A percentile compares a stretch with the other conserved stretches of the same genome.
Evolutionary conservation across 495 filamentous ascomycete species (phyloP).

Genomic region (Immersiella caudata): DNA sequence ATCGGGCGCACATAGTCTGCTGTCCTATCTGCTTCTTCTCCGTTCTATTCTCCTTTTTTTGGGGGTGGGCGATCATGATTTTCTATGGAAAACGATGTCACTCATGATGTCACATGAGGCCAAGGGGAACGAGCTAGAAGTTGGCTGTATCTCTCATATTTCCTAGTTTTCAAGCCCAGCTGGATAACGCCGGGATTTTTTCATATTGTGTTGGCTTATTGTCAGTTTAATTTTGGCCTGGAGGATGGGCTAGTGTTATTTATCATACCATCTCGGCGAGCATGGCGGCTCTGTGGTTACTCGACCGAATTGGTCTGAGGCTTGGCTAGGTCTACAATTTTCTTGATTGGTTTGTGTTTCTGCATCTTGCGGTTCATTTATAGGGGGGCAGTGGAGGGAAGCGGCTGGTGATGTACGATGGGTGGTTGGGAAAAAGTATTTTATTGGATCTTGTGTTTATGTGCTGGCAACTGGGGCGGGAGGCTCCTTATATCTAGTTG

Average conservation of each 20-base stretch:
- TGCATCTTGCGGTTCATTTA: neutral
- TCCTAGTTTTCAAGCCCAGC: neutral
- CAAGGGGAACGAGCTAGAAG: constrained; percentile 5
- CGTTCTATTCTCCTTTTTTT: neutral
- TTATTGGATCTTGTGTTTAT: neutral
- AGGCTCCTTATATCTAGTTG: neutral
- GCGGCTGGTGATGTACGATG: neutral
- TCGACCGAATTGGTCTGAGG: neutral
- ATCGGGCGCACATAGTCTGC: constrained; percentile 12
- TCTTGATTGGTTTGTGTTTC: constrained; percentile 1
- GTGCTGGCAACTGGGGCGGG: neutral
- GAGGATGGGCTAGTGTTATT: neutral
- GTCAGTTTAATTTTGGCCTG: neutral
- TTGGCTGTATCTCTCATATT: constrained; percentile 14
- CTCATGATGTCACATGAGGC: neutral
- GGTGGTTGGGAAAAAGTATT: neutral
- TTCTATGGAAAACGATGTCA: neutral
- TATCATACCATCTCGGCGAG: constrained; percentile 5
- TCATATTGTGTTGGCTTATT: neutral
- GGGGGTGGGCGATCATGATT: neutral
- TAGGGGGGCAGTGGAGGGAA: neutral
- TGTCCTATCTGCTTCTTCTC: constrained; percentile 3
- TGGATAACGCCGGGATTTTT: neutral
- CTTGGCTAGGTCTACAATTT: neutral
- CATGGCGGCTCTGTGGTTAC: constrained; percentile 3